Evolutionary conservation across 2,329 filamentous ascomycete genomes (phyloP), one percentile per base, ranked within the genome.

Genomic region (Penicillium sp.): DNA sequence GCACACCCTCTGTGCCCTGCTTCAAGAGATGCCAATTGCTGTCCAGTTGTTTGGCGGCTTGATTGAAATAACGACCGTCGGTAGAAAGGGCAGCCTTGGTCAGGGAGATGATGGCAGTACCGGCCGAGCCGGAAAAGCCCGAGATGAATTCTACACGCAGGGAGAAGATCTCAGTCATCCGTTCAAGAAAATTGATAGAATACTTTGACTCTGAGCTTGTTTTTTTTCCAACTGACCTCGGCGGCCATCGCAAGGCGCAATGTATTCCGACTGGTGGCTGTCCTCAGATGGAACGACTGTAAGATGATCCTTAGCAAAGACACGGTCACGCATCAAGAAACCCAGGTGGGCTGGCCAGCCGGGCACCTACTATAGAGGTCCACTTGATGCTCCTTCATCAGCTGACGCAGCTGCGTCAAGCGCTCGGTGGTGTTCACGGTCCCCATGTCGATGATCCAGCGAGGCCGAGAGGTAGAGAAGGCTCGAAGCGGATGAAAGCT

Each of bases 51-150:
- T 90, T 88, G 53, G 83, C 76, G 26, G 93, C 93, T 70, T 98
- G 93, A 73, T 95, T 97, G 78, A 97, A 98, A 72, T 98, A 98
- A 56, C 93, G 85, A 28, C 93, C 93, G 67, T 98, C 93, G 28
- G 93, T 98, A 9, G 93, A 89, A 48, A 98, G 75, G 11, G 89
- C 88, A 12, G 93, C 93, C 69, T 90, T 90, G 44, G 89, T 84
- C 43, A 82, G 79, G 2, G 90, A 93, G 48, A 98, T 79, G 43
- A 98, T 85, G 35, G 90, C 93, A 55, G 88, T 95, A 49, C 93
- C 93, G 38, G 93, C 91, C 8, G 93, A 98, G 47, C 93, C 93
- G 49, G 88, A 89, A 70, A 98, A 98, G 26, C 93, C 91, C 52
- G 84, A 90, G 59, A 98, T 95, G 64, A 85, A 96, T 66, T 85